Conservation (phyloP, 495 filamentous ascomycete species). For the Chaetomium tenue region DNA sequence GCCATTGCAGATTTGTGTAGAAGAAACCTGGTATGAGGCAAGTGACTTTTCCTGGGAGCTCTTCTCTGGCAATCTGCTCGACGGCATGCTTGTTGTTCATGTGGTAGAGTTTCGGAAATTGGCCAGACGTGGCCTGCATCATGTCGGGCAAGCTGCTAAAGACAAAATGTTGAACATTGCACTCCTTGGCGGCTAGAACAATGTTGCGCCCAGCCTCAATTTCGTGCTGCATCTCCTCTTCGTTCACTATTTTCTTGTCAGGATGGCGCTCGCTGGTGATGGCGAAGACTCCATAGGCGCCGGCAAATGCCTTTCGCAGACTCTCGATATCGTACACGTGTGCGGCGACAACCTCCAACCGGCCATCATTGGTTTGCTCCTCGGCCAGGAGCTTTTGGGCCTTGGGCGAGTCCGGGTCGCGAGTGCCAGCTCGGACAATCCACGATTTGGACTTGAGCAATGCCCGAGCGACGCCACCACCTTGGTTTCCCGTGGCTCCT, state of each 20-base stretch:
- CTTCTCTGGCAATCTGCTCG: background rate
- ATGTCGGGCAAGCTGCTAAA: conserved; percentile 4
- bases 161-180: conserved; percentile 8
- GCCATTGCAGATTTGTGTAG: conserved; percentile 5
- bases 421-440: conserved; percentile 5
- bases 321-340: conserved; percentile 9
- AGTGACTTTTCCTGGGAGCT: conserved; percentile 9
- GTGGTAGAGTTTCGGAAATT: conserved; percentile 5
- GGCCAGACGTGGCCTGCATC: conserved; percentile 10
- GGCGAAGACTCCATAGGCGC: conserved; percentile 7
- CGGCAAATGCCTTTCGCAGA: conserved; percentile 5
- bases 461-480: conserved; percentile 4
- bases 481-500: conserved; percentile 6
- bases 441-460: conserved; percentile 10
- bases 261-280: conserved; percentile 1
- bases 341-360: conserved; percentile 1
- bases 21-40: conserved; percentile 7
- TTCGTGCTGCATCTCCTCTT: conserved; percentile 8
- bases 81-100: conserved; percentile 5
- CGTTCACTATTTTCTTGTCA: background rate
- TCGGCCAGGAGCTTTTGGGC: conserved; percentile 6
- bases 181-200: conserved; percentile 9
- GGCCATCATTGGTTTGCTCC: conserved; percentile 5
- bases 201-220: conserved; percentile 4
- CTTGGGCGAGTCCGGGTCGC: conserved; percentile 5